Conservation (phyloP, 176 grass and related monocot genomes). For the Rhynchospora breviuscula region DNA sequence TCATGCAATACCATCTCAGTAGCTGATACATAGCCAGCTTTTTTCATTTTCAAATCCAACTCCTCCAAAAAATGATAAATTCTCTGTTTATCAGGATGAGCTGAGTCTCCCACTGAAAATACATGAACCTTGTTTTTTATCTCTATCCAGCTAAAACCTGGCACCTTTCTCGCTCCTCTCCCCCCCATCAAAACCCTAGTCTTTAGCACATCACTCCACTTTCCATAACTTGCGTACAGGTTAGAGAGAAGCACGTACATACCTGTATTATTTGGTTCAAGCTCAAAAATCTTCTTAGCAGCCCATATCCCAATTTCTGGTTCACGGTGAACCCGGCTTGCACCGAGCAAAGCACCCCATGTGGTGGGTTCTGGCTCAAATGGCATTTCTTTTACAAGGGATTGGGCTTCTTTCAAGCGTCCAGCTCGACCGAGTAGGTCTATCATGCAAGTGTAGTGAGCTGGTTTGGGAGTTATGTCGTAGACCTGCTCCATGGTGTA, state of each 20-base stretch:
- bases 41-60: conserved; percentile 66
- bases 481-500: conserved; percentile 65
- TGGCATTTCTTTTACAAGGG: conserved; percentile 71
- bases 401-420: conserved; percentile 63
- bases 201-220: conserved; percentile 72
- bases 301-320: conserved; percentile 63
- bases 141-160: conserved; percentile 95
- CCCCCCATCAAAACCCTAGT: conserved; percentile 81
- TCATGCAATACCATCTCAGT: conserved; percentile 93
- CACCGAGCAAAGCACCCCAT: conserved; percentile 90
- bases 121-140: conserved; percentile 73
- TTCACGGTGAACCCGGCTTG: conserved; percentile 87
- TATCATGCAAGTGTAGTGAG: conserved; percentile 94
- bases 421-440: conserved; percentile 84
- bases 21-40: conserved; percentile 68
- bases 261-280: conserved; percentile 83
- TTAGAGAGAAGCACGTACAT: conserved; percentile 98
- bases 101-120: conserved; percentile 66
- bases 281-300: conserved; percentile 83
- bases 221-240: conserved; percentile 73
- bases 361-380: conserved; percentile 84
- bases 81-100: conserved; percentile 78
- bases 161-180: conserved; percentile 67
- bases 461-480: conserved; percentile 62
- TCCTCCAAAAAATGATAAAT: conserved; percentile 84